A percentile compares a stretch with the other conserved stretches of the same genome.
Conservation (phyloP, 805 yeast genomes). For the Pichia paraexigua region DNA sequence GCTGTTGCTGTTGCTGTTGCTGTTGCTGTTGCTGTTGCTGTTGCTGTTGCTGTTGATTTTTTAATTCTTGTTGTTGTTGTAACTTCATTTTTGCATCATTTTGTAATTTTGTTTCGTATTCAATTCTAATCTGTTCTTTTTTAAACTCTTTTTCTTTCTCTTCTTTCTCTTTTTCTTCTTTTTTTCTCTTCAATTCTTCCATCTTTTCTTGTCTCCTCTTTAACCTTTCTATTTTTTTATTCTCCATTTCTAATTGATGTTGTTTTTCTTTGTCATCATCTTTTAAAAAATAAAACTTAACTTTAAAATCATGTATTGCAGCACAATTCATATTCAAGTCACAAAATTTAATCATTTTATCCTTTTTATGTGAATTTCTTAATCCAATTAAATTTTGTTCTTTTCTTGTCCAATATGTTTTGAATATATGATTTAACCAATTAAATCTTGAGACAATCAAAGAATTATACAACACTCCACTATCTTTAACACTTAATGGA, state of each 20-base stretch:
- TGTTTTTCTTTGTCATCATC: slow-evolving; percentile 61
- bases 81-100: neutral
- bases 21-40: neutral
- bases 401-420: slow-evolving; percentile 58
- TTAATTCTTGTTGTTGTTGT: neutral
- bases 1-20: neutral
- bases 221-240: slow-evolving; percentile 22
- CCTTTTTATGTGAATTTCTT: slow-evolving; percentile 43
- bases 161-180: slow-evolving; percentile 7
- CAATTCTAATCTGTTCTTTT: slow-evolving; percentile 4
- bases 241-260: slow-evolving; percentile 25
- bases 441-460: slow-evolving; percentile 64
- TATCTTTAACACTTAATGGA: slow-evolving; percentile 64
- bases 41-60: neutral
- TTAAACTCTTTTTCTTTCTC: slow-evolving; percentile 10
- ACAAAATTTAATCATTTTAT: slow-evolving; percentile 80
- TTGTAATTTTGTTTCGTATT: neutral
- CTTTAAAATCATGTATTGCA: slow-evolving; percentile 80
- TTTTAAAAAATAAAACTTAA: slow-evolving; percentile 73
- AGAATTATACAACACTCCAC: slow-evolving; percentile 65
- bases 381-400: slow-evolving; percentile 42
- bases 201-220: slow-evolving; percentile 29
- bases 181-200: slow-evolving; percentile 12
- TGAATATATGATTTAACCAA: slow-evolving; percentile 64
- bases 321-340: slow-evolving; percentile 55